Evolutionary conservation across 2,329 filamentous ascomycete species (phyloP), one percentile per base, ranked within the genome.

Genomic region (Apiospora saccharicola): DNA sequence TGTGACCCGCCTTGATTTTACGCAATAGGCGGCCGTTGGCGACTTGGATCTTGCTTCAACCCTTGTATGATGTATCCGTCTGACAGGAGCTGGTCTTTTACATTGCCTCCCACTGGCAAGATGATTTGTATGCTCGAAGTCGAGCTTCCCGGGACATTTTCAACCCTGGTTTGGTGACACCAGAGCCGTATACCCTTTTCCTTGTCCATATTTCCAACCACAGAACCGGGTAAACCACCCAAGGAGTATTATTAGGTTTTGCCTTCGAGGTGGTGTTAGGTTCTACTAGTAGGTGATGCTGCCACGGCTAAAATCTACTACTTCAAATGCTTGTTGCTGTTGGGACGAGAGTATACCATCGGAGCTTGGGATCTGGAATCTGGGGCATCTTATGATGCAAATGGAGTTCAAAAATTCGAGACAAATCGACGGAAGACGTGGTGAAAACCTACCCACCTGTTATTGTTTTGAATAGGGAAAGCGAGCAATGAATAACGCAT

Each of bases 1-100:
- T 64, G 57, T 64, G 57, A 64, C 30, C 57, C n/a, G 34, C 41
- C 57, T 64, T 64, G 57, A 64, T 64, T 64, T 64, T 13, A n/a
- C 34, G 34, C 57, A 64, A 64, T 34, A 64, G 57, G 34, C 57
- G 34, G 34, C 57, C 19, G 34, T 34, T 64, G 30, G 57, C 57
- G 34, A 41, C 34, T 41, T 64, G 57, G 57, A 22, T 41, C 37
- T 64, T n/a, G 19, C 57, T 64, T 22, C 19, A 37, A 34, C 41
- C 57, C 57, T 24, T 64, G 37, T 12, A 64, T 41, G 57, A 64
- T 64, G 57, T 64, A 64, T 14, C 6, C 34, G 57, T 6, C 37
- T 13, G 30, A 41, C 34, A 16, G 57, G 13, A 30, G 30, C 30
- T 61, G 53, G 57, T 22, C 57, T 64, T 64, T 37, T 22, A 12